Evolutionary conservation across 192 early-diverging fungal species (phyloP), one percentile per base, ranked within the genome.

Genomic region (Geranomyces michiganensis): DNA sequence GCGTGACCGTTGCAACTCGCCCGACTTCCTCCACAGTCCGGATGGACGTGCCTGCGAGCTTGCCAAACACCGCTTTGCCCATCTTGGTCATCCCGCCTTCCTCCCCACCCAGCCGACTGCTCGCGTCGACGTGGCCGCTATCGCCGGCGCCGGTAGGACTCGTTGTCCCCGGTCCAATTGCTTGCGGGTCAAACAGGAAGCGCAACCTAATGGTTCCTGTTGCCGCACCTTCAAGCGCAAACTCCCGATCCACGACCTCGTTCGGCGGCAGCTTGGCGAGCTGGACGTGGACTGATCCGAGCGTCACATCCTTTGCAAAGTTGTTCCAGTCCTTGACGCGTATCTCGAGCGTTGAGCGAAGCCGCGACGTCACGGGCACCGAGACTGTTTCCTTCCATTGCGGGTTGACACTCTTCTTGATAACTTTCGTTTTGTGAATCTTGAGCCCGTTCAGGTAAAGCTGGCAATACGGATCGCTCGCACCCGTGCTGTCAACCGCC

Each of bases 301-400:
- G 56, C 75, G 47, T 82, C 67, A 87, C 91, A 69, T 99, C 88
- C 69, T 90, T 91, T 33, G 87, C 83, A 6, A 94, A 80, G 33
- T 89, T 82, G 76, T 97, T 95, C 82, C 81, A 94, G 76, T 99
- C 96, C 77, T 90, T 90, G 56, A 92, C 84, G 59, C 93, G 61
- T 45, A 85, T 62, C 49, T 73, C 71, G 49, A 85, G 53, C n/a
- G 76, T 79, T 19, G 79, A 79, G 5, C 75, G 76, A 14, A 79
- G 59, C 26, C 80, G 76, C 7, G 76, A 75, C 27, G 67, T 27
- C n/a, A 85, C 74, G 29, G 63, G 49, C 29, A 56, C 33, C 15
- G 62, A 36, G 44, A 78, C 19, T 60, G 75, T 74, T 65, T 86
- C 88, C 41, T 87, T 87, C 85, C 91, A 94, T 51, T 59, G 67